Evolutionary conservation across 768 basidiomycete species (phyloP).

Genomic region (Pleurotus platypus): DNA sequence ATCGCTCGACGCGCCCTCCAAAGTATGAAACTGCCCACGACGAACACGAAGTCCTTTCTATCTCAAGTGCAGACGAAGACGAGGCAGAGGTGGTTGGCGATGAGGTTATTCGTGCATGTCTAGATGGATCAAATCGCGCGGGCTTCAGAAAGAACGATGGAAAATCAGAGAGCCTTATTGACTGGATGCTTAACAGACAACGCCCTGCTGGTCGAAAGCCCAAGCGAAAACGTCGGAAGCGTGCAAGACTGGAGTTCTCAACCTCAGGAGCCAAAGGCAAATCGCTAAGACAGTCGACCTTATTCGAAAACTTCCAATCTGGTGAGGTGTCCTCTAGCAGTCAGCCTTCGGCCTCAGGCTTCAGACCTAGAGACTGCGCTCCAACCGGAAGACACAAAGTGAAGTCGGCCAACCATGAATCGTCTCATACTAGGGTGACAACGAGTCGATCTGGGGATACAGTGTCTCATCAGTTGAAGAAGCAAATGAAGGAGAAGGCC

Average conservation of each 20-base stretch:
- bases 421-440: too few relatives aligned
- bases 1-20: slow-evolving; percentile 5
- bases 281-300: slow-evolving; percentile 31
- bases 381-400: not conserved
- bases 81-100: not conserved
- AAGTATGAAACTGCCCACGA: slow-evolving; percentile 2
- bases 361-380: not conserved
- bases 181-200: slow-evolving; percentile 62
- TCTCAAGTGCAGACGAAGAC: not conserved
- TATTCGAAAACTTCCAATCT: slow-evolving; percentile 26
- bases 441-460: not conserved
- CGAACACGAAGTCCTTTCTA: not conserved
- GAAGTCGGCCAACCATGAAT: not conserved
- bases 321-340: slow-evolving; percentile 5
- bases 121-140: not conserved
- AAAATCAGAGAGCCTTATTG: slow-evolving; percentile 47
- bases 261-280: slow-evolving; percentile 30
- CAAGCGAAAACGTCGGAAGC: slow-evolving; percentile 12
- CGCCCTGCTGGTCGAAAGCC: slow-evolving; percentile 23
- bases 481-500: slow-evolving; percentile 23
- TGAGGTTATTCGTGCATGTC: not conserved
- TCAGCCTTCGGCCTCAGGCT: not conserved
- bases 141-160: not conserved
- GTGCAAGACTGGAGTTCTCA: slow-evolving; percentile 30
- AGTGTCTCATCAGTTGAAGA: slow-evolving; percentile 19